A percentile compares a stretch with the other conserved stretches of the same genome.
These are phyloP conservation scores for Lepidopterella palustris DNA, from an alignment of 495 filamentous ascomycete species.

Conservation along the genomic window DNA sequence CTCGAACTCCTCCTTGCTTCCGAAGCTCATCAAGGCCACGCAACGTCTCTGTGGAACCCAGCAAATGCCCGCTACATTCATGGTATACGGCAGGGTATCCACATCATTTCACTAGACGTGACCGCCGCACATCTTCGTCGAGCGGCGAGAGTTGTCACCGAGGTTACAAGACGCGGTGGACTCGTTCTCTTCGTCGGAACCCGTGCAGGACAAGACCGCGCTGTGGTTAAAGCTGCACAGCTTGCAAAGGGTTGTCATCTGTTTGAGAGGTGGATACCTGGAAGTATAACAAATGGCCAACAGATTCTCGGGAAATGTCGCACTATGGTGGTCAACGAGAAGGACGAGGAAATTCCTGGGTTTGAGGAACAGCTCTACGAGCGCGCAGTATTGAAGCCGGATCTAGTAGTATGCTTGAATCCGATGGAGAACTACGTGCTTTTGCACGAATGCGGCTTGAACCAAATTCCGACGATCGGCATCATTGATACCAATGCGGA, in stretches of 20 bases:
- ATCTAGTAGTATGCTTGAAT: conserved; percentile 89
- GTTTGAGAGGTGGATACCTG: conserved; percentile 91
- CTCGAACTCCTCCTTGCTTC: conserved; percentile 88
- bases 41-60: conserved; percentile 91
- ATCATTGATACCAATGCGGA: conserved; percentile 91
- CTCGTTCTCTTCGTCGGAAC: conserved; percentile 89
- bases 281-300: conserved; percentile 85
- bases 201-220: conserved; percentile 64
- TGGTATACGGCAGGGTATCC: conserved; percentile 80
- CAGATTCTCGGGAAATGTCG: conserved; percentile 66
- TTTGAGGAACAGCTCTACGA: conserved; percentile 59
- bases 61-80: conserved; percentile 92
- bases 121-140: conserved; percentile 84
- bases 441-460: conserved; percentile 82
- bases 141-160: conserved; percentile 81
- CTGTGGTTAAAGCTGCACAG: conserved; percentile 74
- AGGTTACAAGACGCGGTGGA: conserved; percentile 75
- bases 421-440: conserved; percentile 84
- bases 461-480: conserved; percentile 88
- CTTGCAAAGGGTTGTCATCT: conserved; percentile 76
- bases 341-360: conserved; percentile 58
- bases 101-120: conserved; percentile 86
- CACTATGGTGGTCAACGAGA: conserved; percentile 62
- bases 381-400: conserved; percentile 63
- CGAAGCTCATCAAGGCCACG: conserved; percentile 86